These are phyloP conservation scores for Actinomucor elegans DNA, from an alignment of 371 early-diverging fungal species.

Conservation along the genomic window DNA sequence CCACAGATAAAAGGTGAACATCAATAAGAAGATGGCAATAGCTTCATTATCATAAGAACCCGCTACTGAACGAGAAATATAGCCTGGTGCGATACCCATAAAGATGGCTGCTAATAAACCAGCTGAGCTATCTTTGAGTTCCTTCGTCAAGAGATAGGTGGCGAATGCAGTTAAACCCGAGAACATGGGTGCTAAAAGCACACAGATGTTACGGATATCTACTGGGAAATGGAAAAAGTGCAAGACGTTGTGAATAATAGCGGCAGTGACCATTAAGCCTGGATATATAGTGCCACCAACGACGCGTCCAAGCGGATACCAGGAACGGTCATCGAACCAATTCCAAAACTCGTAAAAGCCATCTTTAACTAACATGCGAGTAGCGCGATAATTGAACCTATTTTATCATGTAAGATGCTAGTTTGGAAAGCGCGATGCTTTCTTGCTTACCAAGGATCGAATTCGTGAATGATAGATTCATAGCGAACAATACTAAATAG, in stretches of 20 bases:
- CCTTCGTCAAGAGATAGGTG: constrained; percentile 89
- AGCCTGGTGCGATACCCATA: constrained; percentile 97
- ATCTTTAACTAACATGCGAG: constrained; percentile 91
- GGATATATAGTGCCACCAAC: constrained; percentile 98
- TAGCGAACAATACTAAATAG: constrained; percentile 96
- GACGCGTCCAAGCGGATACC: constrained; percentile 99
- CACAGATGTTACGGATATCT: constrained; percentile 97
- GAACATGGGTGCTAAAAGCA: constrained; percentile 95
- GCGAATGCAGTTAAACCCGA: constrained; percentile 93
- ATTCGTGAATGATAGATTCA: constrained; percentile 98
- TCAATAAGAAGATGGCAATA: constrained; percentile 97
- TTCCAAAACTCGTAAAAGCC: constrained; percentile 98
- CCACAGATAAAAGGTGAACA: constrained; percentile 97
- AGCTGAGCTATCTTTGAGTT: constrained; percentile 88
- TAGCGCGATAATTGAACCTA: constrained; percentile 98
- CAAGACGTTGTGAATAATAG: constrained; percentile 91
- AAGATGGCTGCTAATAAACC: constrained; percentile 96
- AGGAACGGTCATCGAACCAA: constrained; percentile 98
- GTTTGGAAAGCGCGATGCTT: not conserved
- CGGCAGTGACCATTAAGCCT: constrained; percentile 97
- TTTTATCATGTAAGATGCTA: not conserved
- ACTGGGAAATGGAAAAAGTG: constrained; percentile 90
- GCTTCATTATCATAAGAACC: constrained; percentile 99
- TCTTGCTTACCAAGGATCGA: constrained; percentile 90
- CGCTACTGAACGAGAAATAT: constrained; percentile 98